Evolutionary conservation across 2,329 filamentous ascomycete genomes (phyloP), one percentile per base, ranked within the genome.

Genomic region (Ascochyta fabae): DNA sequence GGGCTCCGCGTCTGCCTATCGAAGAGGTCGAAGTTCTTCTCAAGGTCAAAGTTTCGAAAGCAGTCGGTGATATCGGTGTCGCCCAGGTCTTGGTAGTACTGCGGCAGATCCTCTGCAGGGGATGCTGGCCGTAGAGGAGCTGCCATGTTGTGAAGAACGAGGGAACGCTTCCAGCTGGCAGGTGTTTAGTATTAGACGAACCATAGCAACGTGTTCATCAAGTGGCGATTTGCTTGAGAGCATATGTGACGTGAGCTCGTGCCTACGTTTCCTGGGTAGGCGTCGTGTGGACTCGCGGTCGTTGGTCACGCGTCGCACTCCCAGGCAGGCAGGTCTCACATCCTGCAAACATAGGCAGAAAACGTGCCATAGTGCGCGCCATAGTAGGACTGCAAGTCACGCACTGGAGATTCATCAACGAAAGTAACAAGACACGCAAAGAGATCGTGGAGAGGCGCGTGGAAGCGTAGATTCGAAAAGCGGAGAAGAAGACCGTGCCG

Each of bases 41-140:
- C 61, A 29, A 79, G 62, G 67, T 89, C 86, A 47, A 88, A 84
- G 65, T 87, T 73, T 19, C 72, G 63, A 61, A 87, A 86, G 24
- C 70, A 73, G 40, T 66, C 49, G n/a, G 57, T 49, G 19, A 77
- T 71, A 4, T 69, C 71, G 3, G 66, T 65, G 34, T 76, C 70
- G n/a, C 62, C 52, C 13, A 75, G 53, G 22, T 75, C 67, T 23
- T 66, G 57, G 52, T 77, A 77, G 53, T 75, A 77, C 12, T 62
- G 41, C 10, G 75, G 74, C 7, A 76, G 61, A 15, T 69, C 59
- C 44, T 69, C 70, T 16, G 64, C 60, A 26, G 65, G 60, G 35
- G 66, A 65, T 16, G 66, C 59, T 38, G 69, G 68, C 46, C 65
- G 65, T n/a, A 72, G 68, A 27, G 67, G 65, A 42, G 36, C 43